These are phyloP conservation scores for Moricandia moricandioides DNA, from an alignment of 345 rosid species.

Conservation along the genomic window DNA sequence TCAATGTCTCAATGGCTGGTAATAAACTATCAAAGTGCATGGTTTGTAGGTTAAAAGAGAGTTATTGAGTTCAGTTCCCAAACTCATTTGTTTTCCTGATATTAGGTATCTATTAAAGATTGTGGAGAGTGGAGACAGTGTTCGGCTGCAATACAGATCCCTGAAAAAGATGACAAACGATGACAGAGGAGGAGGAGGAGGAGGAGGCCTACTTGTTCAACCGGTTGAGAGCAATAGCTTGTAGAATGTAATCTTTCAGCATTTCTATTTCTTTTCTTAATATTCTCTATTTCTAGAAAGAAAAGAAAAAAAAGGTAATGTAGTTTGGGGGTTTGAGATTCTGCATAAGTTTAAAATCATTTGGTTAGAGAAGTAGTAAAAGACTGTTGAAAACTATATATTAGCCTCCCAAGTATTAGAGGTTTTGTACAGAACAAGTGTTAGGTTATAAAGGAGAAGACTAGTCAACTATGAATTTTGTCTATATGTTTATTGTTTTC, in stretches of 20 bases:
- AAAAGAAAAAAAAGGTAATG: constrained; percentile 12
- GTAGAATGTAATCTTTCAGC: constrained; percentile 23
- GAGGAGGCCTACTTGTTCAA: constrained; percentile 36
- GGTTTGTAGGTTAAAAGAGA: constrained; percentile 6
- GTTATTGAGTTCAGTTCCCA: background rate
- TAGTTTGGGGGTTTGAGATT: constrained; percentile 29
- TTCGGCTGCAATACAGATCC: constrained; percentile 93
- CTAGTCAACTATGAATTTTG: background rate
- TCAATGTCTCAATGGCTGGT: constrained; percentile 99
- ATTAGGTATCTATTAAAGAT: constrained; percentile 81
- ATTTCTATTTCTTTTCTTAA: background rate
- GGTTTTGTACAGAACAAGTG: constrained; percentile 33
- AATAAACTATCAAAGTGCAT: background rate
- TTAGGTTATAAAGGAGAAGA: constrained; percentile 2
- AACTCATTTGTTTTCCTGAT: constrained; percentile 1
- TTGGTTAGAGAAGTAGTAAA: background rate
- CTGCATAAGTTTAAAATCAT: constrained; percentile 13
- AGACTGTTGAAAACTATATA: constrained; percentile 3
- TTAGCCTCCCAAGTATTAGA: constrained; percentile 14
- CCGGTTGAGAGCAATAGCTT: constrained; percentile 58
- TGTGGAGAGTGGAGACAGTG: constrained; percentile 75
- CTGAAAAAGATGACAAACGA: constrained; percentile 59
- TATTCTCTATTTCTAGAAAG: constrained; percentile 27
- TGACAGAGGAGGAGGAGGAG: constrained; percentile 40
- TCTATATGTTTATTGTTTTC: background rate